Conservation (phyloP, 2,329 filamentous ascomycete genomes). For the Anthostomella pinea region DNA sequence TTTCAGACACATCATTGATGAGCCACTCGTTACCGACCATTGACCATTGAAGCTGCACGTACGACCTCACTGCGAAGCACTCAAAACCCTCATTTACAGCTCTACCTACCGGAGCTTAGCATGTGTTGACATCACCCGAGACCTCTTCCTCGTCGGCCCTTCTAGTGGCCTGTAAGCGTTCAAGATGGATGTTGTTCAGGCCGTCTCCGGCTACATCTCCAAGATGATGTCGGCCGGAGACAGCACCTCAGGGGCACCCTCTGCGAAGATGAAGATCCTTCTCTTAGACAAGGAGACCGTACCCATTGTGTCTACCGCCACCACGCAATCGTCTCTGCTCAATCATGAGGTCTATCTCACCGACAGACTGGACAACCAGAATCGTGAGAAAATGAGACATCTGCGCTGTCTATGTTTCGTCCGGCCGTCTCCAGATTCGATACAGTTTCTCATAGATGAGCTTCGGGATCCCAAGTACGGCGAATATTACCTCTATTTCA, state of each 20-base stretch:
- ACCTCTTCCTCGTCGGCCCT: too few relatives aligned
- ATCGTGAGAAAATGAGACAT: slow-evolving; percentile 96
- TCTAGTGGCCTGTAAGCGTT: slow-evolving; percentile 14
- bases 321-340: slow-evolving; percentile 90
- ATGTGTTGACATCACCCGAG: too few relatives aligned
- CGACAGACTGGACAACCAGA: slow-evolving; percentile 86
- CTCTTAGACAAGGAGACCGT: slow-evolving; percentile 92
- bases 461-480: slow-evolving; percentile 94
- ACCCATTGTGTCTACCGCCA: slow-evolving; percentile 88
- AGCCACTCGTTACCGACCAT: too few relatives aligned
- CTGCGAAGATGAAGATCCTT: slow-evolving; percentile 97
- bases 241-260: slow-evolving; percentile 59
- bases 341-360: slow-evolving; percentile 98
- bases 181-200: slow-evolving; percentile 89
- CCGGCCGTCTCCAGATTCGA: slow-evolving; percentile 85
- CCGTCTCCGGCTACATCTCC: slow-evolving; percentile 90
- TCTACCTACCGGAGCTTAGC: too few relatives aligned
- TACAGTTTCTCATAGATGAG: slow-evolving; percentile 93
- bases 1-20: too few relatives aligned
- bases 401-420: slow-evolving; percentile 90
- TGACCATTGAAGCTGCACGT: too few relatives aligned
- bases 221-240: slow-evolving; percentile 92
- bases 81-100: not conserved
- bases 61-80: not conserved
- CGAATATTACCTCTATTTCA: slow-evolving; percentile 96